Evolutionary conservation across 306 rosid species (phyloP), one percentile per base, ranked within the genome.

Genomic region (Gynostemma pentaphyllum): DNA sequence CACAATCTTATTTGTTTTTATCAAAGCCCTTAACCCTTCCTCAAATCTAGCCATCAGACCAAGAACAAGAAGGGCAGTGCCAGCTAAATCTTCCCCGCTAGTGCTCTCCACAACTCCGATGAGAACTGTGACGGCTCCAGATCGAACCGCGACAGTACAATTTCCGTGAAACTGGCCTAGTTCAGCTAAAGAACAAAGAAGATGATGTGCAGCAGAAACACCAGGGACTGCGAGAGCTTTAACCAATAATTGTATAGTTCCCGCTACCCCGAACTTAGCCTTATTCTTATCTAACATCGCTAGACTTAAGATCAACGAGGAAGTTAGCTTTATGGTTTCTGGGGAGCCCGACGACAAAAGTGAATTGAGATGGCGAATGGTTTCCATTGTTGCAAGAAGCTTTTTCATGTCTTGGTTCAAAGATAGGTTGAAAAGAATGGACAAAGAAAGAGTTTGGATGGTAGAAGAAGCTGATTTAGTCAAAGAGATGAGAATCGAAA

Each of bases 261-360:
- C 89, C 7, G 95, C 86, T 1, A 87, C 91, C 0, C 96, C 96
- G 36, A 87, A 83, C 56, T 85, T 87, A 75, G 97, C 95, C 72
- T 87, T 85, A 76, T 91, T 91, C 69, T 80, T 91, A 64, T 91
- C 89, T 16, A 71, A 80, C 95, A 91, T 80, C 23, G 95, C 97
- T 57, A 91, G 41, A 28, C 95, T 87, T 53, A 87, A 91, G 13
- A 87, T 62, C 70, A 91, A 37, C 0, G 87, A 85, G 47, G 91
- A 79, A 42, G 87, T 78, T 8, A 83, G 44, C 66, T 74, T 80
- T 64, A 72, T 74, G 7, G 86, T 68, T 40, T 85, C 86, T 0
- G 61, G 74, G 13, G 79, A 80, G 34, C 29, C 52, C 0, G 70
- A 47, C 0, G 77, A 74, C 69, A 29, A 23, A 4, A 87, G 80